Evolutionary conservation across 2,329 filamentous ascomycete genomes (phyloP).

Genomic region (Emergomyces orientalis): DNA sequence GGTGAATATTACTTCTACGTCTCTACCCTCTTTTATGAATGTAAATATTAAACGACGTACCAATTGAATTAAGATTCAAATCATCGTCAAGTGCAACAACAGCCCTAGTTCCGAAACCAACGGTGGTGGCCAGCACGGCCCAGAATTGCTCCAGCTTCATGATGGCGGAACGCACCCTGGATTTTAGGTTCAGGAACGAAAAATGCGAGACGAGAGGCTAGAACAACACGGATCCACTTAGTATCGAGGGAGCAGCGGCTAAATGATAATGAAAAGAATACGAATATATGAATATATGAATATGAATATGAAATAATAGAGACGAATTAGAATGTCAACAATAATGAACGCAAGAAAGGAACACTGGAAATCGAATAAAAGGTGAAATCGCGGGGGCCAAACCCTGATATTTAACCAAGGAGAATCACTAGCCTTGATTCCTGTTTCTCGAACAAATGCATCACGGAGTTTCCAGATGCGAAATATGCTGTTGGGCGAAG

Average conservation of each 20-base stretch:
- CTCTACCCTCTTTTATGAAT: neutral
- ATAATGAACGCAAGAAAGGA: too few relatives aligned
- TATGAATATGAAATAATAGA: too few relatives aligned
- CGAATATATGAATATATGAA: too few relatives aligned
- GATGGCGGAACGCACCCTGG: neutral
- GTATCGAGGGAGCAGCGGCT: neutral
- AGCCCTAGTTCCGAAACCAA: neutral
- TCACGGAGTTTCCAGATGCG: too few relatives aligned
- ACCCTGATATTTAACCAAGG: too few relatives aligned
- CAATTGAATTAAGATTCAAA: neutral
- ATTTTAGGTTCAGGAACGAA: neutral
- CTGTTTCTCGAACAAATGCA: too few relatives aligned
- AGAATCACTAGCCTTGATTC: too few relatives aligned
- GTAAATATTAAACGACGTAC: neutral
- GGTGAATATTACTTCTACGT: neutral
- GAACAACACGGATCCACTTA: neutral
- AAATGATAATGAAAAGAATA: neutral
- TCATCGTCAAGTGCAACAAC: neutral
- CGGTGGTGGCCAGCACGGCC: neutral
- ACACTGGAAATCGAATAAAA: too few relatives aligned
- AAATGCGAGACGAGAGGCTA: neutral
- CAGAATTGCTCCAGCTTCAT: neutral
- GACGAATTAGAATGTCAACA: too few relatives aligned
- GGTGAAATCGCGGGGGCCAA: too few relatives aligned
- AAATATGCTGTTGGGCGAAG: too few relatives aligned